Conservation (phyloP, 352 stramenopile species). For the Hyaloperonospora brassicae region DNA sequence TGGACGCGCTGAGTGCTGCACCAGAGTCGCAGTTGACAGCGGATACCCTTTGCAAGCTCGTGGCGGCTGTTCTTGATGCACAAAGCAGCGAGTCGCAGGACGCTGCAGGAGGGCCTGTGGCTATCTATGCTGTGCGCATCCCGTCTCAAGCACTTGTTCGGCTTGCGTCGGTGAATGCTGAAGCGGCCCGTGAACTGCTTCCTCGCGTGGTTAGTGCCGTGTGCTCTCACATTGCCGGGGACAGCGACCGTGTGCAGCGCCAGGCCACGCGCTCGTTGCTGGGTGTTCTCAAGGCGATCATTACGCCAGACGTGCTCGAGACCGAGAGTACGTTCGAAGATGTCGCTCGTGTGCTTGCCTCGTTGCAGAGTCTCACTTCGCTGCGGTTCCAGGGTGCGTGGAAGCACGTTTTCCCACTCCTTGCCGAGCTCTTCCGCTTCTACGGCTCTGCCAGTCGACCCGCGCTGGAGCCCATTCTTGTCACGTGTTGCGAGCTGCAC, state of each 20-base stretch:
- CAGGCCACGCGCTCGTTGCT: conserved; percentile 57
- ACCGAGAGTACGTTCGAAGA: conserved; percentile 53
- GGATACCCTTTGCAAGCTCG: conserved; percentile 57
- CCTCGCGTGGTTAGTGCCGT: conserved; percentile 67
- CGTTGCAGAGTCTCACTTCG: conserved; percentile 72
- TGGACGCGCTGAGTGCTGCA: conserved; percentile 52
- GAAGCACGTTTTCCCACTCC: conserved; percentile 67
- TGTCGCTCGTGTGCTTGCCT: conserved; percentile 59
- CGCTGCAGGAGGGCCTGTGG: conserved; percentile 33
- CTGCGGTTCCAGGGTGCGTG: conserved; percentile 78
- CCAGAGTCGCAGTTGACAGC: conserved; percentile 51
- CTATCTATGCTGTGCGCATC: conserved; percentile 61
- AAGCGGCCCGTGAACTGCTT: conserved; percentile 52
- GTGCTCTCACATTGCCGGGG: conserved; percentile 66
- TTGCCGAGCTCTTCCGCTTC: conserved; percentile 66
- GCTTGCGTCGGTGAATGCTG: conserved; percentile 47
- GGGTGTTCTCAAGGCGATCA: conserved; percentile 49
- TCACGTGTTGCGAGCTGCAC: conserved; percentile 71
- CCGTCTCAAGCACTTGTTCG: conserved; percentile 56
- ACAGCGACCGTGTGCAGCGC: conserved; percentile 48
- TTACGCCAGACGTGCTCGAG: conserved; percentile 44
- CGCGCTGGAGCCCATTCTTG: conserved; percentile 54
- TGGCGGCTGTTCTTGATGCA: conserved; percentile 51
- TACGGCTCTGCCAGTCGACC: conserved; percentile 51
- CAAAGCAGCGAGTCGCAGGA: conserved; percentile 58